phyloP scores from a whole-genome alignment of 306 rosid species.

The Vigna nakashimae region DNA sequence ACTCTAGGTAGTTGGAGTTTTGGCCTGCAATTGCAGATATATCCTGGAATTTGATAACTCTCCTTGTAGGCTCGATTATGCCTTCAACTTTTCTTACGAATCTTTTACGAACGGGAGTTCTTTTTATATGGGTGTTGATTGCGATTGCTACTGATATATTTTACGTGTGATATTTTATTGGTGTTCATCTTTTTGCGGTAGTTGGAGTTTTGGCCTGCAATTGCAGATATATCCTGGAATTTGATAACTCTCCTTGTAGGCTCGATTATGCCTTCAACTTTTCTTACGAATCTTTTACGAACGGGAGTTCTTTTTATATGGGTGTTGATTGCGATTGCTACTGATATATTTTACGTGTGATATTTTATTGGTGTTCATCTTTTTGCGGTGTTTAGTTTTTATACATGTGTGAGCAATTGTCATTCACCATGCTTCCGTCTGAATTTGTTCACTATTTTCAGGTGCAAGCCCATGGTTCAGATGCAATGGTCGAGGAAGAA shows the following conservation, averaged over 20 bases:
- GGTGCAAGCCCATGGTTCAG: conserved; percentile 99
- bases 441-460: conserved; percentile 47
- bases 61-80: conserved; percentile 18
- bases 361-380: background rate
- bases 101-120: background rate
- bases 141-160: conserved; percentile 17
- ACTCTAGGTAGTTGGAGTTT: conserved; percentile 25
- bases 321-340: conserved; percentile 10
- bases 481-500: conserved; percentile 99
- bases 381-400: background rate
- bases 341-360: background rate
- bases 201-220: conserved; percentile 20
- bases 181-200: background rate
- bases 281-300: background rate
- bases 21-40: conserved; percentile 32
- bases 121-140: background rate
- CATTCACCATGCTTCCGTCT: conserved; percentile 36
- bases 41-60: conserved; percentile 8
- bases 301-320: background rate
- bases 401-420: conserved; percentile 9
- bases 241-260: conserved; percentile 7
- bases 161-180: background rate
- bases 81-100: background rate
- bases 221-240: conserved; percentile 30
- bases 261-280: conserved; percentile 13